phyloP scores from a whole-genome alignment of 1,284 basidiomycete genomes.

The Inonotus hispidus region DNA sequence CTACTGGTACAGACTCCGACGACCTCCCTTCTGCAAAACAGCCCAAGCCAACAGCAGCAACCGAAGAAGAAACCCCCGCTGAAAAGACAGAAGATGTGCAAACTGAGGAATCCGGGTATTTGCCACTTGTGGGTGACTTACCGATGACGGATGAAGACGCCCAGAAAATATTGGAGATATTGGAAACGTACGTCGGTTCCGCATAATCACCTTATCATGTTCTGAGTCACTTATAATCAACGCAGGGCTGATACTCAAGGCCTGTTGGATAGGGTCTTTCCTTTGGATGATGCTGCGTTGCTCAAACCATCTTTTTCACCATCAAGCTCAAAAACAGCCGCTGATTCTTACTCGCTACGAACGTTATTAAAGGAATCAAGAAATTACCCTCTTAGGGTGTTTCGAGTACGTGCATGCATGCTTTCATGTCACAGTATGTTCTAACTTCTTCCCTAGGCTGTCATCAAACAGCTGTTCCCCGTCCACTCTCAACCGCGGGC shows the following conservation, averaged over 20 bases:
- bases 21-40: constrained; percentile 44
- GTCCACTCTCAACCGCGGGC: constrained; percentile 61
- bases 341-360: constrained; percentile 52
- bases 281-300: constrained; percentile 33
- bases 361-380: constrained; percentile 51
- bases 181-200: constrained; percentile 53
- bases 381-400: constrained; percentile 45
- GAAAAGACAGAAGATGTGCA: constrained; percentile 29
- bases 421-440: constrained; percentile 12
- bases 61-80: constrained; percentile 31
- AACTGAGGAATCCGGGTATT: constrained; percentile 19
- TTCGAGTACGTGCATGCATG: constrained; percentile 37
- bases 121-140: constrained; percentile 37
- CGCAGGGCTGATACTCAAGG: constrained; percentile 63
- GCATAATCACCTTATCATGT: constrained; percentile 4
- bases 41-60: constrained; percentile 34
- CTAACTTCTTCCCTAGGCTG: constrained; percentile 37
- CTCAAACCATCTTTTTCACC: constrained; percentile 28
- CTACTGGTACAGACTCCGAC: constrained; percentile 36
- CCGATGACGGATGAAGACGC: constrained; percentile 48
- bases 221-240: constrained; percentile 9
- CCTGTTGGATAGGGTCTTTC: constrained; percentile 74
- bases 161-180: constrained; percentile 63
- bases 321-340: constrained; percentile 29
- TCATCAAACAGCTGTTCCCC: constrained; percentile 61